Evolutionary conservation across 106 monocot species (phyloP).

Genomic region (Acorus gramineus): DNA sequence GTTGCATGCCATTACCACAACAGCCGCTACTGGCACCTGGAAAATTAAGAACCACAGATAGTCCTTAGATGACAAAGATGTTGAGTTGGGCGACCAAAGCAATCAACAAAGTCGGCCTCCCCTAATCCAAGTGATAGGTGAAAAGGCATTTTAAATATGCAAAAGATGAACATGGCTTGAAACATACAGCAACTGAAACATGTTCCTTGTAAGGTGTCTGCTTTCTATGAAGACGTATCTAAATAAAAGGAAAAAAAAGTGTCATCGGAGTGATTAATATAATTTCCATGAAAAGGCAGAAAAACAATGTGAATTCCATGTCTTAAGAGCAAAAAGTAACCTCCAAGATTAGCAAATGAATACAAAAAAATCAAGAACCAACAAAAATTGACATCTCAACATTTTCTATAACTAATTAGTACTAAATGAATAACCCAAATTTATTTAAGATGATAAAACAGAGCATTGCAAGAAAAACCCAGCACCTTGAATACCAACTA

Average conservation of each 20-base stretch:
- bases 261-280: background rate
- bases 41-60: slow-evolving; percentile 4
- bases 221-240: slow-evolving; percentile 67
- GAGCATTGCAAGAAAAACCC: too few relatives aligned
- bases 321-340: too few relatives aligned
- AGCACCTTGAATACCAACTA: too few relatives aligned
- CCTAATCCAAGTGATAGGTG: background rate
- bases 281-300: too few relatives aligned
- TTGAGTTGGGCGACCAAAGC: background rate
- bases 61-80: background rate
- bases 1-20: slow-evolving; percentile 98
- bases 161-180: background rate
- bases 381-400: too few relatives aligned
- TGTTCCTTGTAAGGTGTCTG: slow-evolving; percentile 73
- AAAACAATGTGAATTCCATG: too few relatives aligned
- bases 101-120: background rate
- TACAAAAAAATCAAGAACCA: too few relatives aligned
- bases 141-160: background rate
- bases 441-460: too few relatives aligned
- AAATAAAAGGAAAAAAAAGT: background rate
- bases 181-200: slow-evolving; percentile 48
- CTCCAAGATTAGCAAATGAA: too few relatives aligned
- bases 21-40: slow-evolving; percentile 82
- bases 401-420: too few relatives aligned
- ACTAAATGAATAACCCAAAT: too few relatives aligned